A percentile compares a stretch with the other conserved stretches of the same genome.
These are phyloP conservation scores for Maudiozyma bulderi DNA, from an alignment of 805 yeast genomes.

Conservation along the genomic window DNA sequence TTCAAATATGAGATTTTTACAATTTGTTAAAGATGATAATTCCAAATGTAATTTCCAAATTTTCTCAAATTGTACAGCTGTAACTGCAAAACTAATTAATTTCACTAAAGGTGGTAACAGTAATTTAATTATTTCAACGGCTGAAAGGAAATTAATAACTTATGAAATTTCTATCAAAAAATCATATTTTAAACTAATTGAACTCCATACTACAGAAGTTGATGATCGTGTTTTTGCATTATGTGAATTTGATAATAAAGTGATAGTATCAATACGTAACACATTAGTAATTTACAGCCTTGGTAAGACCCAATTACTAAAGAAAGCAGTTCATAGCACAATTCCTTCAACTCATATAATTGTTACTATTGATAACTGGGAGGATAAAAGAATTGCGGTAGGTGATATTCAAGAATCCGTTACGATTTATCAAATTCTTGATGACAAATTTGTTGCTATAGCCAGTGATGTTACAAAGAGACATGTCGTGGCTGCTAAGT, in stretches of 20 bases:
- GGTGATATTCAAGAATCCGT: conserved; percentile 69
- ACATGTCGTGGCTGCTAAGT: conserved; percentile 48
- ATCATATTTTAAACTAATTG: conserved; percentile 29
- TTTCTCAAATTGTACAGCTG: conserved; percentile 6
- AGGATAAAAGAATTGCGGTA: conserved; percentile 51
- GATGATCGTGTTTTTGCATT: conserved; percentile 42
- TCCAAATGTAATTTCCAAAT: not conserved
- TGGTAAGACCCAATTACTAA: conserved; percentile 71
- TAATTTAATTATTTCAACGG: conserved; percentile 40
- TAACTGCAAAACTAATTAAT: conserved; percentile 15
- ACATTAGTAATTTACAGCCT: conserved; percentile 53
- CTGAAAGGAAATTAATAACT: conserved; percentile 11
- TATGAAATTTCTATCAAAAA: conserved; percentile 7
- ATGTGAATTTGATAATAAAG: conserved; percentile 44
- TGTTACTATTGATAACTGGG: conserved; percentile 39
- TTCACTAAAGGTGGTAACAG: conserved; percentile 18
- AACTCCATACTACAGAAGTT: conserved; percentile 52
- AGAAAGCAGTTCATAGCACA: conserved; percentile 43
- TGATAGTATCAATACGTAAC: conserved; percentile 50
- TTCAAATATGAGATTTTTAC: not conserved
- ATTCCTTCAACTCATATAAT: conserved; percentile 41
- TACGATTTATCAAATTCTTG: conserved; percentile 44
- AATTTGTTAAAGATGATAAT: not conserved
- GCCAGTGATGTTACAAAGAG: conserved; percentile 63
- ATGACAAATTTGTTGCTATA: conserved; percentile 44